These are phyloP conservation scores for Vaccinium corymbosum DNA, from an alignment of 148 eudicot genomes.

Conservation along the genomic window DNA sequence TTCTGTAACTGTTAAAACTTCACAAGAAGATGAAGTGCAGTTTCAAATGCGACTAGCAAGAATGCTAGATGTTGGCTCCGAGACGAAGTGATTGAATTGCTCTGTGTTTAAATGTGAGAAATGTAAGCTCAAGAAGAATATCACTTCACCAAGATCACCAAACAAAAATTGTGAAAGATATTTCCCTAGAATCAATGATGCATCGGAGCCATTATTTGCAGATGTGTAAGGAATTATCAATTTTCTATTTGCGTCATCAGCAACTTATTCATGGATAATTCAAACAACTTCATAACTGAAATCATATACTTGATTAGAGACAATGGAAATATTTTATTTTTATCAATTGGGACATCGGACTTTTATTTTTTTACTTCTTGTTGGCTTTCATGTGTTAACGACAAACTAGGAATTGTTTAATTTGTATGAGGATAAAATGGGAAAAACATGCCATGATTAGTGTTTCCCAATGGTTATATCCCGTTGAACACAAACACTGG, in stretches of 20 bases:
- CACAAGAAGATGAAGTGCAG: constrained; percentile 15
- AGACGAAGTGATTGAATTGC: constrained; percentile 12
- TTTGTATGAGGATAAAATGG: no score
- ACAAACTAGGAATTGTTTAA: no score
- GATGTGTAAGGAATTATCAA: neutral
- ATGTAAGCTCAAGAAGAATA: constrained; percentile 17
- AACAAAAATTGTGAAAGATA: neutral
- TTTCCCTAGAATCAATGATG: neutral
- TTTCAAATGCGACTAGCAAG: constrained; percentile 13
- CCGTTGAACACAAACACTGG: no score
- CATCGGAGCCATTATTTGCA: neutral
- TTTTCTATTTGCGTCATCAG: neutral
- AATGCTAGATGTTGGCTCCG: constrained; percentile 15
- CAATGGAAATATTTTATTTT: neutral
- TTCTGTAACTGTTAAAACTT: neutral
- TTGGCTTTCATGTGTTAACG: no score
- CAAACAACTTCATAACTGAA: neutral
- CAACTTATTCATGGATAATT: neutral
- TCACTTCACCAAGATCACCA: constrained; percentile 2
- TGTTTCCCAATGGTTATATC: no score
- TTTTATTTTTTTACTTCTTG: no score
- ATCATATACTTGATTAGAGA: neutral
- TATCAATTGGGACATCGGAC: no score
- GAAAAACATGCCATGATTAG: no score
- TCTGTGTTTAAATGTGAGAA: constrained; percentile 8